These are phyloP conservation scores for Exophiala viscosa DNA, from an alignment of 2,329 filamentous ascomycete genomes.

Conservation along the genomic window DNA sequence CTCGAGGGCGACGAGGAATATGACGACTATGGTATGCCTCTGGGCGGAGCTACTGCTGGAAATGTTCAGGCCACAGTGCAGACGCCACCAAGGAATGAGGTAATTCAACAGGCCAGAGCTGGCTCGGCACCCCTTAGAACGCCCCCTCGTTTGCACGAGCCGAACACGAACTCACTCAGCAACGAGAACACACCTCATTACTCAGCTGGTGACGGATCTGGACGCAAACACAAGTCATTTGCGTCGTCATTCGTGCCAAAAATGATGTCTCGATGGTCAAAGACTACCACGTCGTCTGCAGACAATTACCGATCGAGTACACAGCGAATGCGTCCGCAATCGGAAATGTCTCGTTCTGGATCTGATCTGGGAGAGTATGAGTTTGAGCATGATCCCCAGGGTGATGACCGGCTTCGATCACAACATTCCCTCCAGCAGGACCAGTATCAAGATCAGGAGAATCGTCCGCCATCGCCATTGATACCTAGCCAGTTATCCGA, in stretches of 20 bases:
- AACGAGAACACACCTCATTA: conserved; percentile 72
- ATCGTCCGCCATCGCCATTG: conserved; percentile 57
- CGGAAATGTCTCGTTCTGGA: conserved; percentile 68
- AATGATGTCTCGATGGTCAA: conserved; percentile 82
- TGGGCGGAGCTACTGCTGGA: conserved; percentile 10
- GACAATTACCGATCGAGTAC: conserved; percentile 68
- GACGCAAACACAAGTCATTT: conserved; percentile 83
- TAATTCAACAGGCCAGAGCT: conserved; percentile 37
- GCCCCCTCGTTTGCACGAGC: conserved; percentile 42
- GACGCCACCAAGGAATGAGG: conserved; percentile 17
- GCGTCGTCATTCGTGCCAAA: conserved; percentile 82
- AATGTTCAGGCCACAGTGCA: conserved; percentile 17
- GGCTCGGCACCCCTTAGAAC: conserved; percentile 45
- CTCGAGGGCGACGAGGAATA: conserved; percentile 74
- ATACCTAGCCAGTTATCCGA: conserved; percentile 57
- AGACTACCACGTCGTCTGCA: conserved; percentile 86
- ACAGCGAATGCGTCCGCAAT: conserved; percentile 53
- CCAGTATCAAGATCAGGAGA: conserved; percentile 35
- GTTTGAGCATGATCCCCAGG: conserved; percentile 46
- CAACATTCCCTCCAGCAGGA: conserved; percentile 41
- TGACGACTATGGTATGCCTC: conserved; percentile 20
- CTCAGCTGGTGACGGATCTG: conserved; percentile 57
- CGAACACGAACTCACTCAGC: conserved; percentile 52
- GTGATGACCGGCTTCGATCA: conserved; percentile 45
- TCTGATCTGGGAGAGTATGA: conserved; percentile 69